Evolutionary conservation across 306 rosid genomes (phyloP), one percentile per base, ranked within the genome.

Genomic region (Delonix regia): DNA sequence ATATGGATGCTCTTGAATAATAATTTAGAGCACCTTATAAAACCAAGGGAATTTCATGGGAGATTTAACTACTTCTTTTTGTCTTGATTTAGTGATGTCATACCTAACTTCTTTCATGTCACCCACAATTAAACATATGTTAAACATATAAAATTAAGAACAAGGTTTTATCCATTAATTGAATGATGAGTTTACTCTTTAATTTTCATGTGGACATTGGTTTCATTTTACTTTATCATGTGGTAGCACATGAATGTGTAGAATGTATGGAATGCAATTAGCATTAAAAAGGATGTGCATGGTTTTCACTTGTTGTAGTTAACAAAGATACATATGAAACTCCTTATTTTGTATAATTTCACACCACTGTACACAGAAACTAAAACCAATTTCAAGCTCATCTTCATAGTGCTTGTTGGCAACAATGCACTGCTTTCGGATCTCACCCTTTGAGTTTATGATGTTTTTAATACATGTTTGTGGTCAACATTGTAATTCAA

Each of bases 211-310:
- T 7, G 0, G 14, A 72, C 21, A 36, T 52, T 53, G n/a, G 57
- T 13, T 44, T 22, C 22, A 28, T 78, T 33, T 77, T 63, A 53
- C 13, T 71, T 22, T 13, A 21, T 72, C 53, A 51, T 13, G 64
- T 78, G 39, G 74, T 88, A 90, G 96, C 91, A 90, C 80, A 87
- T 88, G 90, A 84, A 84, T 51, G 96, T 87, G 71, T 81, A 84
- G 36, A 85, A 78, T 55, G 62, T 90, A 72, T 63, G 88, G 69
- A 86, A 90, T 80, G 87, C 93, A 30, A 87, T 90, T 45, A 78
- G 84, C 55, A 87, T 88, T 73, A 87, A 88, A 80, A 90, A 90
- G 71, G 93, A 88, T 69, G 91, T 90, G 28, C 93, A 88, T 78
- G 93, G 93, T 70, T 90, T 90, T 78, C 89, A 90, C n/a, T n/a